Evolutionary conservation across 805 yeast species (phyloP).

Genomic region (Candida krabiensis): DNA sequence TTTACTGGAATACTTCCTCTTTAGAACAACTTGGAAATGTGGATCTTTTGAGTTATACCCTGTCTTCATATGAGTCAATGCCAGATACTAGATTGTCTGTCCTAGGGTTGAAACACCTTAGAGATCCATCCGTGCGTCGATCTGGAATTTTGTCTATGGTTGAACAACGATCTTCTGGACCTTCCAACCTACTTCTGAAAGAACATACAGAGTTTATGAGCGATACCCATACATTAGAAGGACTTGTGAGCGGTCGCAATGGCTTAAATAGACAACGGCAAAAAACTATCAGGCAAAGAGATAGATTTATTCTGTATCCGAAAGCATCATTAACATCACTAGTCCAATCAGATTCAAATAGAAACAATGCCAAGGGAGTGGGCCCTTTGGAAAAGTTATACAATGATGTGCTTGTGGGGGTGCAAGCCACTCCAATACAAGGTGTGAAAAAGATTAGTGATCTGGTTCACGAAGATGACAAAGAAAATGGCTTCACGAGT

Average conservation of each 20-base stretch:
- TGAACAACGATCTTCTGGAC: constrained; percentile 26
- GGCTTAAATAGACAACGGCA: neutral
- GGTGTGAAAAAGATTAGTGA: constrained; percentile 31
- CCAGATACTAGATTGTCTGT: constrained; percentile 35
- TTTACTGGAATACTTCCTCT: constrained; percentile 33
- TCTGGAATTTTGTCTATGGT: constrained; percentile 39
- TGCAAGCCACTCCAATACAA: constrained; percentile 31
- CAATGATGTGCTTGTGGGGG: constrained; percentile 28
- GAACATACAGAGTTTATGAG: constrained; percentile 15
- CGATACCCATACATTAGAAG: constrained; percentile 8
- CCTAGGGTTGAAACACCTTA: constrained; percentile 37
- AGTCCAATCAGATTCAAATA: constrained; percentile 5
- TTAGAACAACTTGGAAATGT: constrained; percentile 20
- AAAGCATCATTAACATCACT: constrained; percentile 35
- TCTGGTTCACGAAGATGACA: constrained; percentile 16
- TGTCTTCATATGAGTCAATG: constrained; percentile 29
- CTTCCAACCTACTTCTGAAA: constrained; percentile 23
- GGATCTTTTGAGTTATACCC: constrained; percentile 21
- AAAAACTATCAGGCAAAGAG: constrained; percentile 10
- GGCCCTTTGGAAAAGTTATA: constrained; percentile 26
- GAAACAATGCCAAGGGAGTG: constrained; percentile 3
- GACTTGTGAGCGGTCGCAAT: constrained; percentile 1
- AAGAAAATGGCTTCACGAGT: constrained; percentile 44
- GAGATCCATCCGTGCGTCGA: constrained; percentile 41
- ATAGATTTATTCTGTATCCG: constrained; percentile 30